Conservation (phyloP, 495 filamentous ascomycete genomes). For the Penicillium cataractarum region DNA sequence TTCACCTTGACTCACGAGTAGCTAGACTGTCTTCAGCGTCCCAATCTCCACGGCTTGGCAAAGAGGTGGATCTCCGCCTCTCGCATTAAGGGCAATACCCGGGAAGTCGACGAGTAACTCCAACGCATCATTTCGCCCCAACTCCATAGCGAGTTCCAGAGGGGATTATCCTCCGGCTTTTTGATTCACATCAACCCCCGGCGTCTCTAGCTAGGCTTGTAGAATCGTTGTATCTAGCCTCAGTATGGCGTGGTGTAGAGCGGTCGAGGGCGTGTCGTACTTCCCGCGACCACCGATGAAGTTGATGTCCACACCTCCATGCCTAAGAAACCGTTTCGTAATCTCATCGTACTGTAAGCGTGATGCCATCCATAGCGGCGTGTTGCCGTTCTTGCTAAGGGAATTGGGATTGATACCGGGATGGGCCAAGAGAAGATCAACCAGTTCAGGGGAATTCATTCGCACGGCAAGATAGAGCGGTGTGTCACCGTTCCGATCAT, state of each 20-base stretch:
- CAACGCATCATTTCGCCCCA: conserved; percentile 8
- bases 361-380: conserved; percentile 19
- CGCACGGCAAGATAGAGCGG: conserved; percentile 18
- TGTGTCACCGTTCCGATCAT: conserved; percentile 15
- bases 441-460: conserved; percentile 5
- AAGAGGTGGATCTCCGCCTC: conserved; percentile 11
- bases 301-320: conserved; percentile 16
- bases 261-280: neutral
- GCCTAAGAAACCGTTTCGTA: conserved; percentile 12
- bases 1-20: conserved; percentile 11
- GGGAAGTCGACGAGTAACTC: conserved; percentile 5
- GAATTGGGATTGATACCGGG: conserved; percentile 2
- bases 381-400: conserved; percentile 15
- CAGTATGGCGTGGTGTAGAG: conserved; percentile 7
- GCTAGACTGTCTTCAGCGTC: conserved; percentile 5
- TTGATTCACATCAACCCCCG: conserved; percentile 12
- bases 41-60: conserved; percentile 6
- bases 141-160: conserved; percentile 7
- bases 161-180: conserved; percentile 14
- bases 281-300: conserved; percentile 7
- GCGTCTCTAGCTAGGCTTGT: conserved; percentile 10
- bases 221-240: conserved; percentile 7
- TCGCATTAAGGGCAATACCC: conserved; percentile 18
- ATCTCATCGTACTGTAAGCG: conserved; percentile 11
- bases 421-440: conserved; percentile 16